phyloP scores from a whole-genome alignment of 2,329 filamentous ascomycete genomes.

The Cladophialophora bantiana region DNA sequence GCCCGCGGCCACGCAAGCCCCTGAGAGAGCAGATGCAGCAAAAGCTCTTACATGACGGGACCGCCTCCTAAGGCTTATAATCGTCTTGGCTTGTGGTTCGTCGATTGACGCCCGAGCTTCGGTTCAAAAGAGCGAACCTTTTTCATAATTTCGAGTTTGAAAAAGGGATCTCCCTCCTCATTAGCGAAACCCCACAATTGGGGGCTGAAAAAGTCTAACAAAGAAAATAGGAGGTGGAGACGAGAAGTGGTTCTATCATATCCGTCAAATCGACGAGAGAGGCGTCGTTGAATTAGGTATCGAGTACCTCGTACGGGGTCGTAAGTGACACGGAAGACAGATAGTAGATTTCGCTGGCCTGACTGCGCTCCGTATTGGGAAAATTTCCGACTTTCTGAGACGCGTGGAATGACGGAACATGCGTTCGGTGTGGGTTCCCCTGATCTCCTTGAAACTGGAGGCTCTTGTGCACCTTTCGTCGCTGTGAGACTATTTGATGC shows the following conservation, averaged over 20 bases:
- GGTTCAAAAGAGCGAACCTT: not conserved
- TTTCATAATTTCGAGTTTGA: conserved; percentile 1
- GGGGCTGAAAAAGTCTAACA: conserved; percentile 11
- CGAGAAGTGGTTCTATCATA: not conserved
- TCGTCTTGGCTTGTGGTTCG: not conserved
- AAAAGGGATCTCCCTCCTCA: conserved; percentile 10
- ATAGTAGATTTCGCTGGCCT: not conserved
- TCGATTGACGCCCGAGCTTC: conserved; percentile 1
- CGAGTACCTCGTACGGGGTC: not conserved
- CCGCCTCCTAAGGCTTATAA: not conserved
- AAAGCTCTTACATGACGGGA: not conserved
- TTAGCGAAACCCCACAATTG: conserved; percentile 16
- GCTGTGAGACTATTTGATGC: not conserved
- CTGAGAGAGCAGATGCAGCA: not conserved
- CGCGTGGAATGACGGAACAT: not conserved
- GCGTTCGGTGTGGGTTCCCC: no score
- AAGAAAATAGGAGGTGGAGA: conserved; percentile 17
- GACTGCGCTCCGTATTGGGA: not conserved
- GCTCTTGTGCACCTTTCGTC: not conserved
- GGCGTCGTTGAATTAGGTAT: not conserved
- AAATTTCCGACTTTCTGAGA: not conserved
- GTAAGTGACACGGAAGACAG: not conserved
- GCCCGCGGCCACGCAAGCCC: no score
- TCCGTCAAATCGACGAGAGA: not conserved
- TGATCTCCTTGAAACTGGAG: not conserved